These are phyloP conservation scores for Pythium dissotocum DNA, from an alignment of 352 stramenopile genomes.

Conservation along the genomic window DNA sequence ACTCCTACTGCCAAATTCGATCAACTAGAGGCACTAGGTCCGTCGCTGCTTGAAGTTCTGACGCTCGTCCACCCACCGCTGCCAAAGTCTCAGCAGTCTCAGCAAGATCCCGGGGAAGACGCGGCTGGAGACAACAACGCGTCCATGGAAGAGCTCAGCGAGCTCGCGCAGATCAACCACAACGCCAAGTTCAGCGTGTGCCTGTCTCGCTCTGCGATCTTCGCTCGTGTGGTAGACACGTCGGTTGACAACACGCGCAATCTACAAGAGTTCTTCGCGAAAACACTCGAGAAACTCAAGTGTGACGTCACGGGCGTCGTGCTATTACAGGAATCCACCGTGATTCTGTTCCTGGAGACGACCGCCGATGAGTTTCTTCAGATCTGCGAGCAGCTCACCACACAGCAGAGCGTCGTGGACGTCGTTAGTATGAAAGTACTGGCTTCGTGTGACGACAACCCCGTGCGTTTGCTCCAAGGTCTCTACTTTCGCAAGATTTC, in stretches of 20 bases:
- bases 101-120: slow-evolving; percentile 34
- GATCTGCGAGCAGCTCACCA: slow-evolving; percentile 39
- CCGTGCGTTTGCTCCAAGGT: slow-evolving; percentile 48
- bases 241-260: slow-evolving; percentile 51
- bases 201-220: slow-evolving; percentile 46
- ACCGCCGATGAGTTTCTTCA: slow-evolving; percentile 55
- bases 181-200: slow-evolving; percentile 42
- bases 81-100: slow-evolving; percentile 24
- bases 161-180: slow-evolving; percentile 1
- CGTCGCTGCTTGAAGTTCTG: slow-evolving; percentile 53
- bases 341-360: slow-evolving; percentile 66
- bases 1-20: slow-evolving; percentile 31
- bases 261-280: slow-evolving; percentile 66
- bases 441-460: slow-evolving; percentile 62
- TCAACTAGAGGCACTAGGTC: slow-evolving; percentile 42
- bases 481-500: slow-evolving; percentile 70
- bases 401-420: slow-evolving; percentile 42
- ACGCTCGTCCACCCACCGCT: slow-evolving; percentile 42
- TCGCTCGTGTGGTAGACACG: slow-evolving; percentile 41
- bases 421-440: slow-evolving; percentile 48
- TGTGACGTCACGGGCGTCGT: slow-evolving; percentile 60
- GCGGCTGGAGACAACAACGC: slow-evolving; percentile 15
- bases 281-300: slow-evolving; percentile 53
- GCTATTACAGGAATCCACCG: slow-evolving; percentile 48
- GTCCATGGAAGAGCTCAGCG: slow-evolving; percentile 18